Conservation (phyloP, 805 yeast species). For the Barnettozyma wickerhamii region DNA sequence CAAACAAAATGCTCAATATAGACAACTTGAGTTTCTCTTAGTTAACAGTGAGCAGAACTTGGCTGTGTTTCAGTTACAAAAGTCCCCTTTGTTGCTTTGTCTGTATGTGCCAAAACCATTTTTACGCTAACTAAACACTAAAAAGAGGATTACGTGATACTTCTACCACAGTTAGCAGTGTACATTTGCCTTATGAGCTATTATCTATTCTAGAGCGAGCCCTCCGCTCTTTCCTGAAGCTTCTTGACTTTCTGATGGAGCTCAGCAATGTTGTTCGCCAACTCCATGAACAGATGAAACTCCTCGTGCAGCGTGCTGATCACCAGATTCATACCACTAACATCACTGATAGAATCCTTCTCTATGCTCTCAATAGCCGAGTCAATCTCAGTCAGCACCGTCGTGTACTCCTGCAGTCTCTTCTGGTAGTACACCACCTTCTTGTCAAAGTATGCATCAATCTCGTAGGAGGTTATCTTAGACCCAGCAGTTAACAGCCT, state of each 20-base stretch:
- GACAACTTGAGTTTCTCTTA: too few species aligned
- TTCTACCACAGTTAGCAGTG: background rate
- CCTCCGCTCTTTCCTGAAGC: conserved; percentile 19
- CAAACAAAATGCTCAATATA: background rate
- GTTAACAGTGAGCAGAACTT: too few species aligned
- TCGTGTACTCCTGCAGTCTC: conserved; percentile 47
- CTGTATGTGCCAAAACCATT: too few species aligned
- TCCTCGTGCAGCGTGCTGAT: conserved; percentile 64
- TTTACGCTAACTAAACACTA: too few species aligned
- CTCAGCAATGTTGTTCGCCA: conserved; percentile 70
- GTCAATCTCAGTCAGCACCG: conserved; percentile 49
- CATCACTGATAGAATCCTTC: conserved; percentile 40
- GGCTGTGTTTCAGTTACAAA: too few species aligned
- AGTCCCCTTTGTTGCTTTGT: too few species aligned
- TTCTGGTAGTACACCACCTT: conserved; percentile 32
- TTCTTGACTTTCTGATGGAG: conserved; percentile 50
- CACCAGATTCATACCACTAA: conserved; percentile 43
- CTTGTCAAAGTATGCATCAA: conserved; percentile 52
- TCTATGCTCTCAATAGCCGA: conserved; percentile 59
- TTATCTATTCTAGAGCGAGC: conserved; percentile 10
- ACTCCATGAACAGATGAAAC: conserved; percentile 66
- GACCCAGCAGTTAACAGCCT: conserved; percentile 52
- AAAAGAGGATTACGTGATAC: too few species aligned
- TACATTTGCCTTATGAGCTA: too few species aligned
- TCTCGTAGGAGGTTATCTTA: conserved; percentile 49